Conservation (phyloP, 345 rosid genomes). For the Capsella bursapastoris region DNA sequence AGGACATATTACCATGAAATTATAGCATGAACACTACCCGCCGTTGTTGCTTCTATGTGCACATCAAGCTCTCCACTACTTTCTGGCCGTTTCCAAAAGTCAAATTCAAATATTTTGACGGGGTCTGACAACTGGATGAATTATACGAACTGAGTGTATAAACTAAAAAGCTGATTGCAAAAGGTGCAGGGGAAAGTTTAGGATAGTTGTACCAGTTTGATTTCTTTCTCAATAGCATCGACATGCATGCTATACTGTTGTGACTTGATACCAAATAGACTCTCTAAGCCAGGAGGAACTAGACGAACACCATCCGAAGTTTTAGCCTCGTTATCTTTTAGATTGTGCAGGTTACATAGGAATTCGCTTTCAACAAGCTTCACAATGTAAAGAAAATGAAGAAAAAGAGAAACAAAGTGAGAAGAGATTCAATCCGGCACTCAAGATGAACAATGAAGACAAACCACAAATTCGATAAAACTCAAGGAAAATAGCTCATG, state of each 20-base stretch:
- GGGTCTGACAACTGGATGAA: constrained; percentile 91
- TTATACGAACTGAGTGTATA: constrained; percentile 49
- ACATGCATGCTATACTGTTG: constrained; percentile 85
- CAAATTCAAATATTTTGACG: constrained; percentile 84
- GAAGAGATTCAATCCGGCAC: not conserved
- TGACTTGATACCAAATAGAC: constrained; percentile 54
- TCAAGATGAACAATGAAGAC: constrained; percentile 10
- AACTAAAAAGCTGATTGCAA: constrained; percentile 41
- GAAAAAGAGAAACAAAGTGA: constrained; percentile 19
- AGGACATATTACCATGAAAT: constrained; percentile 68
- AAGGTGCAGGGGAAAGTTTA: constrained; percentile 17
- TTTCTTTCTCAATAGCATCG: constrained; percentile 71
- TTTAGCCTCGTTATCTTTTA: constrained; percentile 59
- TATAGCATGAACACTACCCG: constrained; percentile 81
- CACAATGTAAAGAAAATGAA: not conserved
- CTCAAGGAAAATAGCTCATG: not conserved
- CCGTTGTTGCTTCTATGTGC: constrained; percentile 55
- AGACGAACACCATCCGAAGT: constrained; percentile 63
- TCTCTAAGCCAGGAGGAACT: constrained; percentile 63
- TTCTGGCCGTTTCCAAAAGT: constrained; percentile 89
- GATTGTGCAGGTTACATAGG: constrained; percentile 73
- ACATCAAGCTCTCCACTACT: constrained; percentile 64
- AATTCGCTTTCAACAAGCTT: constrained; percentile 79
- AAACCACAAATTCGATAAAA: not conserved
- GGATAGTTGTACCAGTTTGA: constrained; percentile 64